Conservation (phyloP, 306 rosid genomes). For the Senna siamea region DNA sequence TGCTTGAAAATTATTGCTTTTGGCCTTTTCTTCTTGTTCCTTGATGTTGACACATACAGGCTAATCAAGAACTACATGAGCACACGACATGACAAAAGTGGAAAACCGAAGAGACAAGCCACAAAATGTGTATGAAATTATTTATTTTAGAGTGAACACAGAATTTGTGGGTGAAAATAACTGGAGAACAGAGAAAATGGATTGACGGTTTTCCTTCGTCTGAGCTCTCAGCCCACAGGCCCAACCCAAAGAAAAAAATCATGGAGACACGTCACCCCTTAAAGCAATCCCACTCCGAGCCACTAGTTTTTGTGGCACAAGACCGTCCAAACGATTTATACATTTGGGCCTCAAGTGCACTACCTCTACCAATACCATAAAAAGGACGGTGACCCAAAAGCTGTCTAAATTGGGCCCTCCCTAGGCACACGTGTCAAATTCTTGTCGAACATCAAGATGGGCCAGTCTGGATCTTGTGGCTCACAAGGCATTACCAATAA, state of each 20-base stretch:
- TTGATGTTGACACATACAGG: background rate
- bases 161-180: background rate
- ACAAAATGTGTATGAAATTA: background rate
- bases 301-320: slow-evolving; percentile 43
- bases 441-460: background rate
- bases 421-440: background rate
- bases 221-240: slow-evolving; percentile 34
- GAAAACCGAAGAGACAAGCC: background rate
- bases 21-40: background rate
- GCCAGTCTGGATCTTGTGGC: background rate
- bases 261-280: slow-evolving; percentile 3
- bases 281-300: background rate
- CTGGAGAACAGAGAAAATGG: slow-evolving; percentile 1
- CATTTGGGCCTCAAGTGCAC: slow-evolving; percentile 32
- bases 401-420: background rate
- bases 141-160: background rate
- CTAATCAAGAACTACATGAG: background rate
- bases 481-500: background rate
- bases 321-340: background rate
- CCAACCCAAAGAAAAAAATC: slow-evolving; percentile 33
- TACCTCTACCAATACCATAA: background rate
- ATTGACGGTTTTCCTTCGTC: background rate
- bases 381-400: background rate
- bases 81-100: background rate
- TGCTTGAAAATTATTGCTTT: background rate